Evolutionary conservation across 345 rosid species (phyloP), one percentile per base, ranked within the genome.

Genomic region (Mangifera indica): DNA sequence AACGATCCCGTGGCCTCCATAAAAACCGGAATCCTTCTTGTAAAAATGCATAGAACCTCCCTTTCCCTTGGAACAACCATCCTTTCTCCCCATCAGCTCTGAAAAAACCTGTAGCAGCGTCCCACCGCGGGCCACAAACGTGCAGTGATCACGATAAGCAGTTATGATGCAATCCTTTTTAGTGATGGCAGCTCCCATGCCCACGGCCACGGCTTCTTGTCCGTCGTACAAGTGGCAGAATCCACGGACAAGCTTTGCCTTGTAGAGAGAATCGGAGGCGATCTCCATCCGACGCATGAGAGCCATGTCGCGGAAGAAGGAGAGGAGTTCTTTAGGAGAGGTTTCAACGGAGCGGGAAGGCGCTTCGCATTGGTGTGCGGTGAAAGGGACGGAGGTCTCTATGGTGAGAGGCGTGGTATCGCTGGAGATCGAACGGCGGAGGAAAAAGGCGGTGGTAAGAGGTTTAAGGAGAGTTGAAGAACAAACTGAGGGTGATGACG

Each of bases 141-240:
- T 81, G 82, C 97, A 95, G 77, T 95, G 99, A 70, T 95, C 99
- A 5, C 99, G 89, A 59, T 95, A 95, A 5, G 98, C 89, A 2
- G 99, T 92, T 70, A 95, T 91, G 68, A 95, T 92, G 60, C 81
- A 81, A 75, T 95, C 99, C 55, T 85, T 89, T 70, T 86, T 95
- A 1, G 96, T 92, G 60, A 92, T 91, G 22, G 91, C 96, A 15
- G 99, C 97, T 76, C 91, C 98, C 99, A 95, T 95, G 10, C 97
- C 98, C 37, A 95, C 78, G 56, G 97, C 91, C 34, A 92, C 97
- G 12, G 97, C 99, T 69, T 95, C 99, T 70, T 95, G 98, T 0
- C 99, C 99, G 60, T 95, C 99, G 83, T 95, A 95, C n/a, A 95
- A 88, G 72, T 95, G 99, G 71, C 98, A 95, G 81, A 95, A 95